Conservation (phyloP, 108 stramenopile genomes). For the Cyclotella kingstonii region DNA sequence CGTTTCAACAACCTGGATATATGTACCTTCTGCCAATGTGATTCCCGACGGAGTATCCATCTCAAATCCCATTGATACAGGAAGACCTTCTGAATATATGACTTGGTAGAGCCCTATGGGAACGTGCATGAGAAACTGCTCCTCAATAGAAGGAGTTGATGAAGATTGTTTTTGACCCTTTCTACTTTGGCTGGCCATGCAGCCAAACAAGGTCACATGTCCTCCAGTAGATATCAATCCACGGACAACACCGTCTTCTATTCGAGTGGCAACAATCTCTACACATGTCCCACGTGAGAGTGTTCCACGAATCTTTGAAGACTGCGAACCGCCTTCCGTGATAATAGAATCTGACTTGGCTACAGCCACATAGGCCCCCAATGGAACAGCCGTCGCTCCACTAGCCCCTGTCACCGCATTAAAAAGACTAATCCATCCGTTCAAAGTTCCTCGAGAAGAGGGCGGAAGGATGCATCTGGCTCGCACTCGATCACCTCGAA, state of each 20-base stretch:
- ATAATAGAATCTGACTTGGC: neutral
- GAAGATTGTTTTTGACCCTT: neutral
- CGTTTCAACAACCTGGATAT: conserved; percentile 3
- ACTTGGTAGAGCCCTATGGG: conserved; percentile 4
- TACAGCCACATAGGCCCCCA: conserved; percentile 6
- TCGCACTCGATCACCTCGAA: conserved; percentile 1
- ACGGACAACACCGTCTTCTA: conserved; percentile 9
- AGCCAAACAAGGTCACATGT: neutral
- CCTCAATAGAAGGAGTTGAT: no score
- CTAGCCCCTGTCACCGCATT: conserved; percentile 5
- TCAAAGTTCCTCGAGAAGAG: neutral
- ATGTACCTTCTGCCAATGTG: neutral
- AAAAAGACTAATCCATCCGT: conserved; percentile 11
- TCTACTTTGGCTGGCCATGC: neutral
- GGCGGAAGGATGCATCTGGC: conserved; percentile 1
- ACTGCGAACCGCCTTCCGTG: conserved; percentile 1
- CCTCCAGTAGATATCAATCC: conserved; percentile 5
- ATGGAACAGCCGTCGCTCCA: conserved; percentile 2
- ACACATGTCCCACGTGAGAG: conserved; percentile 1
- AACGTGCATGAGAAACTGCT: conserved; percentile 3
- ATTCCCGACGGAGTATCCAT: neutral
- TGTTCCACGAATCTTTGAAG: neutral
- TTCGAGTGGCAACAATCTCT: conserved; percentile 8
- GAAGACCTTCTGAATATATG: conserved; percentile 8
- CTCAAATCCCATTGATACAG: conserved; percentile 2